Evolutionary conservation across 2,329 filamentous ascomycete species (phyloP).

Genomic region (Aspergillus puulaauensis): DNA sequence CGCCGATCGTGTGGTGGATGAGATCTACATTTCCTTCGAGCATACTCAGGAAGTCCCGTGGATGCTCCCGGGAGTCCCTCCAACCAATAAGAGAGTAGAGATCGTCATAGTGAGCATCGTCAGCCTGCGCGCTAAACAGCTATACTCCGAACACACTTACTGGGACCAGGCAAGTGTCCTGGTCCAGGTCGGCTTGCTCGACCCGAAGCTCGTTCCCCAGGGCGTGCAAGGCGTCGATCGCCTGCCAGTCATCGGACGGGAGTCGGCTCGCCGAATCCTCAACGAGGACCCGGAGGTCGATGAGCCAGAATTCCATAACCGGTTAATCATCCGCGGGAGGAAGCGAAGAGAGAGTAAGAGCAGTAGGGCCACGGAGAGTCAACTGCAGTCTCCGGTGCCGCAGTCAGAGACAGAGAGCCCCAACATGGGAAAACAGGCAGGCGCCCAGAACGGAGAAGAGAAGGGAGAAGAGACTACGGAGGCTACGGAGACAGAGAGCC

Average conservation of each 20-base stretch:
- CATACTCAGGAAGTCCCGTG: slow-evolving; percentile 58
- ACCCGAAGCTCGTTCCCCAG: slow-evolving; percentile 55
- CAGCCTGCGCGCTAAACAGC: slow-evolving; percentile 51
- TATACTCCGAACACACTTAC: slow-evolving; percentile 60
- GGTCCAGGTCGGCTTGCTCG: slow-evolving; percentile 58
- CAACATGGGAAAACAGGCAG: neutral
- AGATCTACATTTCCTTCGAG: slow-evolving; percentile 57
- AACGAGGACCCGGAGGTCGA: slow-evolving; percentile 37
- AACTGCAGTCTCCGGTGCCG: neutral
- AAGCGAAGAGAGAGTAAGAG: slow-evolving; percentile 24
- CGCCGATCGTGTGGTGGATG: slow-evolving; percentile 60
- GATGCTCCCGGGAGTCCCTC: slow-evolving; percentile 59
- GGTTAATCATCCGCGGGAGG: slow-evolving; percentile 27
- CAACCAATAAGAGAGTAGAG: slow-evolving; percentile 58
- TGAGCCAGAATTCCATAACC: slow-evolving; percentile 36
- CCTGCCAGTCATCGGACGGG: slow-evolving; percentile 41
- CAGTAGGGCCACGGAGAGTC: neutral
- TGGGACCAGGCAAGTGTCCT: slow-evolving; percentile 64
- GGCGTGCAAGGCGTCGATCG: slow-evolving; percentile 41
- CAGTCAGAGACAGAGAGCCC: slow-evolving; percentile 2
- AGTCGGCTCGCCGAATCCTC: slow-evolving; percentile 41
- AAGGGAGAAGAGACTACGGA: neutral
- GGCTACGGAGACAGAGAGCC: neutral
- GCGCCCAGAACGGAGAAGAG: neutral
- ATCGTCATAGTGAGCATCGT: slow-evolving; percentile 59